These are phyloP conservation scores for Neurospora sp. DNA, from an alignment of 495 filamentous ascomycete genomes.

Conservation along the genomic window DNA sequence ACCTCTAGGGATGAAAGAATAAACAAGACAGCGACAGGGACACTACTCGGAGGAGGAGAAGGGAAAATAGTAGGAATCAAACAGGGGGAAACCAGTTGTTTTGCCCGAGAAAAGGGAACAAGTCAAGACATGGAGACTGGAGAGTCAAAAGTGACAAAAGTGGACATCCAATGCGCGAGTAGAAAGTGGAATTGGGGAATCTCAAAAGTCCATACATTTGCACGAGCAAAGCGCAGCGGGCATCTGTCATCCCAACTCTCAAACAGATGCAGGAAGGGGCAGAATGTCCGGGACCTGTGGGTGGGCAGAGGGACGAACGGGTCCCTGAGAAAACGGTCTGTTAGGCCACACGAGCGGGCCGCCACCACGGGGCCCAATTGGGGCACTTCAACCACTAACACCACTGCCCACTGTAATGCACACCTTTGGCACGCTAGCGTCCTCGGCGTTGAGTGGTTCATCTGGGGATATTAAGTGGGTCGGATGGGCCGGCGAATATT, in stretches of 20 bases:
- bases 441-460: neutral
- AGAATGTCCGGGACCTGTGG: neutral
- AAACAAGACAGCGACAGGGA: neutral
- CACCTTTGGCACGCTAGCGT: neutral
- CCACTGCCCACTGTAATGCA: neutral
- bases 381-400: neutral
- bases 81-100: neutral
- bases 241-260: neutral
- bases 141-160: slow-evolving; percentile 11
- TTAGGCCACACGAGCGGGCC: neutral
- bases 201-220: slow-evolving; percentile 3
- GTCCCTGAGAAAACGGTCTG: neutral
- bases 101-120: slow-evolving; percentile 17
- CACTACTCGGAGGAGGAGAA: neutral
- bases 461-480: neutral
- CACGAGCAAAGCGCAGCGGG: neutral
- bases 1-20: neutral
- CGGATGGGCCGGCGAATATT: neutral
- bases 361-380: neutral
- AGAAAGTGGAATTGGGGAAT: slow-evolving; percentile 5
- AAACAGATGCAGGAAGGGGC: neutral
- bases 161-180: neutral
- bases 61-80: neutral
- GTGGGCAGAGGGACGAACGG: neutral
- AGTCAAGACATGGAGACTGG: slow-evolving; percentile 5